phyloP scores from a whole-genome alignment of 176 grass and related monocot species.

The Ensete glaucum region DNA sequence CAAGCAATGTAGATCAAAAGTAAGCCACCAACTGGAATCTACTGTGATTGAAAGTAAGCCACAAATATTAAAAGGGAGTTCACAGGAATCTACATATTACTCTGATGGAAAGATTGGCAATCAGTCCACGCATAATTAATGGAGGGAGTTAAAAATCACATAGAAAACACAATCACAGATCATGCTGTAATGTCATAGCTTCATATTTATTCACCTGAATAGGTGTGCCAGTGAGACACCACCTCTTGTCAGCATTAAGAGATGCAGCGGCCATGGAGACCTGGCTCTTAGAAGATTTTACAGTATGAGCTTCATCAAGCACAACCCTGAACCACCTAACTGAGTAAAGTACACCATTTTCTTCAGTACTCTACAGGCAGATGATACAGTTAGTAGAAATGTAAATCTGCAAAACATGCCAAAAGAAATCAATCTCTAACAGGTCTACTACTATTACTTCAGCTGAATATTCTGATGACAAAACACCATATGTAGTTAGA shows the following conservation, averaged over 20 bases:
- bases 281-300: constrained; percentile 86
- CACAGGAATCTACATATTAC: no score
- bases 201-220: constrained; percentile 63
- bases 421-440: constrained; percentile 24
- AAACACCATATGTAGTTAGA: constrained; percentile 85
- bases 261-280: constrained; percentile 64
- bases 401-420: not conserved
- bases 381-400: not conserved
- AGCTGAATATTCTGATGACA: constrained; percentile 84
- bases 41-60: no score
- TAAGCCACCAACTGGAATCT: constrained; percentile 8
- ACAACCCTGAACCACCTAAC: constrained; percentile 89
- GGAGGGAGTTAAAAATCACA: not conserved
- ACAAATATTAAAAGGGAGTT: no score
- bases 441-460: constrained; percentile 34
- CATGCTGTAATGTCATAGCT: not conserved
- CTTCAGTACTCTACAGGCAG: constrained; percentile 39
- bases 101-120: no score
- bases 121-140: no score
- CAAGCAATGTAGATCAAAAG: not conserved
- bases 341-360: constrained; percentile 63
- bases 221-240: constrained; percentile 97
- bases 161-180: not conserved
- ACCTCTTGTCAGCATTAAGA: constrained; percentile 74
- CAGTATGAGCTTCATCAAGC: constrained; percentile 89